A percentile compares a stretch with the other conserved stretches of the same genome.
Conservation (phyloP, 2,329 filamentous ascomycete genomes). For the Colletotrichum orbiculare region DNA sequence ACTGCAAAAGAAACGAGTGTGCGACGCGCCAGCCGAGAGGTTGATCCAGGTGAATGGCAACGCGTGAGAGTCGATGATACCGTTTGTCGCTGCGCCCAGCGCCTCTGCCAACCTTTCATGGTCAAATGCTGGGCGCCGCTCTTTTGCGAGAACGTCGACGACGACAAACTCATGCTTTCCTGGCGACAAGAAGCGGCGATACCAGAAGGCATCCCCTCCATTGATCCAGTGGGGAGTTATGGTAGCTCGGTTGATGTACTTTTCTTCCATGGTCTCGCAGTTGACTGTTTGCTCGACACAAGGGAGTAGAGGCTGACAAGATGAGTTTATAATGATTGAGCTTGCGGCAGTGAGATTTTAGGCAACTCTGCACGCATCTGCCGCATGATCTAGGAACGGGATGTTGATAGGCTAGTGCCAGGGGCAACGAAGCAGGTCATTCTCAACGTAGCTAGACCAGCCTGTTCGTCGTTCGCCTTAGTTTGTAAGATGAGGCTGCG, state of each 20-base stretch:
- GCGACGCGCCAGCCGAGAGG: slow-evolving; percentile 24
- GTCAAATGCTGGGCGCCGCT: slow-evolving; percentile 38
- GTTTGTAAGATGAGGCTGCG: too few species aligned
- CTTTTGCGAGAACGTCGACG: slow-evolving; percentile 37
- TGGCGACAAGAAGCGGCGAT: slow-evolving; percentile 33
- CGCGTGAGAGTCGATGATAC: slow-evolving; percentile 18
- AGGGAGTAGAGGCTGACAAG: too few species aligned
- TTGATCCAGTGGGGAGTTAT: slow-evolving; percentile 41
- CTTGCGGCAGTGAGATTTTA: too few species aligned
- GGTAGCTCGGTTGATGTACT: slow-evolving; percentile 9
- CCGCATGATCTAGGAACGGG: too few species aligned
- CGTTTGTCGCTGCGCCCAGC: slow-evolving; percentile 4
- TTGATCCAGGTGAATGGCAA: slow-evolving; percentile 43
- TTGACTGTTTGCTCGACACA: too few species aligned
- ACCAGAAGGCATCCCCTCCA: slow-evolving; percentile 41
- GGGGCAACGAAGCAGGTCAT: too few species aligned
- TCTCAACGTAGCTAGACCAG: too few species aligned
- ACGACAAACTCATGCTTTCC: slow-evolving; percentile 40
- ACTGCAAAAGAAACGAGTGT: slow-evolving; percentile 37
- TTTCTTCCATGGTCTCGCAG: slow-evolving; percentile 6
- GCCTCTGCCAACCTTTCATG: slow-evolving; percentile 39
- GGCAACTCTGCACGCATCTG: too few species aligned
- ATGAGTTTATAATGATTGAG: too few species aligned
- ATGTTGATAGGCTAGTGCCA: too few species aligned
- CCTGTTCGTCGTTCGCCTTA: too few species aligned